Evolutionary conservation across 768 basidiomycete species (phyloP), one percentile per base, ranked within the genome.

Genomic region (Boletales sp.): DNA sequence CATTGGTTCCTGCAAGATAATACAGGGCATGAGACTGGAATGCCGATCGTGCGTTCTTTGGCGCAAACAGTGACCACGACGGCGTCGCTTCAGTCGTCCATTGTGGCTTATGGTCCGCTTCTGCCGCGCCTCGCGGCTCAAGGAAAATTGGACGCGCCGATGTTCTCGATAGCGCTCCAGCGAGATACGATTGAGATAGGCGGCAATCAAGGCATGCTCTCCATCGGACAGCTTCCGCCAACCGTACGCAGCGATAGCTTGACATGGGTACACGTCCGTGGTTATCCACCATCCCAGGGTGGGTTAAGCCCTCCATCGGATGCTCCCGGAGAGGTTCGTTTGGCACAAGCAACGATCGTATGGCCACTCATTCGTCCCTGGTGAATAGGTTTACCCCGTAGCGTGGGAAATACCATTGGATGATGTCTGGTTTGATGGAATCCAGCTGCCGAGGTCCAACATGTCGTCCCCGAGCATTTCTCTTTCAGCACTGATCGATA

Each of bases 401-500:
- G 74, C 82, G 11, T 90, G 88, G 88, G 88, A 90, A 63, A 70
- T 88, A 7, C 72, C 77, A 24, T 51, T 90, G 8, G 87, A 88
- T 46, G 82, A 82, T 48, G 83, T 90, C 6, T 90, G 74, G 61
- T 74, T 91, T 31, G 84, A 90, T 55, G 86, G 83, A 12, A 59
- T 73, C 52, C 73, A 70, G 55, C 69, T 90, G n/a, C 76, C 81
- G 6, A 74, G 72, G 32, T 87, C 87, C 3, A 69, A 65, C 12
- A 62, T 83, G 10, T 72, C 78, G 1, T 60, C 77, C 1, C 55
- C 78, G 0, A 64, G 62, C 5, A 80, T 86, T 52, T 62, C 72
- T 1, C 69, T 86, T 11, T 83, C 86, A 4, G 86, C 82, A 1
- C 69, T 90, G 15, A 61, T 90, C 24, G 88, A 90, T 57, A 90